Percentiles rank a stretch among this genome's conserved stretches.
Conservation (phyloP, 257 asterid genomes). For the Solanum lycopersicoides region DNA sequence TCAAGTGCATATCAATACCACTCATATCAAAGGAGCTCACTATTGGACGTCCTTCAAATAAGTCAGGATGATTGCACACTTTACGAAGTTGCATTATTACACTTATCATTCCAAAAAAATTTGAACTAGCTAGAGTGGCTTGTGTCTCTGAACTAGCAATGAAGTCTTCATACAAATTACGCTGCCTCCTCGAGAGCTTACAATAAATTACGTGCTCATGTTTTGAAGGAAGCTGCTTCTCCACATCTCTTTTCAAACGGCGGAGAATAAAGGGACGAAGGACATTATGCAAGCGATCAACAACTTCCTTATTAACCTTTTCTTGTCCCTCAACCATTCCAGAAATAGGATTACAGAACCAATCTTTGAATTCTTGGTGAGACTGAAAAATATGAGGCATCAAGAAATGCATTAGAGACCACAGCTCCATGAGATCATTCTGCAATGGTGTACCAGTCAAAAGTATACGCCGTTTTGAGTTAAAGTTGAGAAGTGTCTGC, state of each 20-base stretch:
- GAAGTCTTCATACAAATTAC: slow-evolving; percentile 92
- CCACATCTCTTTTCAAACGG: slow-evolving; percentile 94
- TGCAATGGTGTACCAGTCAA: slow-evolving; percentile 97
- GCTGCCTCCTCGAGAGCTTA: slow-evolving; percentile 96
- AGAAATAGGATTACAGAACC: slow-evolving; percentile 96
- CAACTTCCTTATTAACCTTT: slow-evolving; percentile 90
- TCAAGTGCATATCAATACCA: slow-evolving; percentile 71
- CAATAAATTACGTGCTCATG: slow-evolving; percentile 87
- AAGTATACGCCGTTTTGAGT: slow-evolving; percentile 96
- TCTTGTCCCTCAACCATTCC: slow-evolving; percentile 99
- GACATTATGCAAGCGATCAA: slow-evolving; percentile 97
- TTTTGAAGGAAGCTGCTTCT: slow-evolving; percentile 94
- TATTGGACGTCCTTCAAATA: slow-evolving; percentile 98
- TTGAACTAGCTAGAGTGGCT: slow-evolving; percentile 88
- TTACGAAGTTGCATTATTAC: slow-evolving; percentile 99
- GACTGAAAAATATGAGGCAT: slow-evolving; percentile 99
- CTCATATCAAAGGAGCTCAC: slow-evolving; percentile 90
- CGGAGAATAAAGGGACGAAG: slow-evolving; percentile 98
- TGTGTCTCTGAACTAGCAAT: slow-evolving; percentile 99
- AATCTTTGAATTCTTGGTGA: slow-evolving; percentile 98
- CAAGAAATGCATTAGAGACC: slow-evolving; percentile 99
- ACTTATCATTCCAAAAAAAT: slow-evolving; percentile 94
- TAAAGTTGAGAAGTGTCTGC: slow-evolving; percentile 97
- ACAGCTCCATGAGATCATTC: slow-evolving; percentile 98
- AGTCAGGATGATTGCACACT: slow-evolving; percentile 99